These are phyloP conservation scores for Fennellomyces sp. DNA, from an alignment of 371 early-diverging fungal genomes.

Conservation along the genomic window DNA sequence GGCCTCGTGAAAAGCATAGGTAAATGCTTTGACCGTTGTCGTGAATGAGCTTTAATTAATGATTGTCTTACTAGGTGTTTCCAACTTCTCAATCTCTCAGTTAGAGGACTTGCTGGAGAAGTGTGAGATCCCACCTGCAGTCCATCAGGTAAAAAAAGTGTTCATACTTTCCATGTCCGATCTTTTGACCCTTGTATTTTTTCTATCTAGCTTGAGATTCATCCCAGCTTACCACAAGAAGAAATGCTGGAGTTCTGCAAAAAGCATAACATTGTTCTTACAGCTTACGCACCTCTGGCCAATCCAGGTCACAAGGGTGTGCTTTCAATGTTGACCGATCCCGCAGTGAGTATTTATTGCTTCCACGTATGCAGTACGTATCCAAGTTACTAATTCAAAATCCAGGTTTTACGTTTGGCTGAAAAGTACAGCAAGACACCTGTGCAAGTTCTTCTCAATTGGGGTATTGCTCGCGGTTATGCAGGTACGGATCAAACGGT, in stretches of 20 bases:
- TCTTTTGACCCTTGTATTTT: background rate
- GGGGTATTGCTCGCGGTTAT: constrained; percentile 74
- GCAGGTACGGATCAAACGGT: constrained; percentile 24
- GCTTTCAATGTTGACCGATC: constrained; percentile 17
- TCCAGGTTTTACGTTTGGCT: constrained; percentile 54
- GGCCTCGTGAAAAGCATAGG: constrained; percentile 67
- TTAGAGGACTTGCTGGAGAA: constrained; percentile 67
- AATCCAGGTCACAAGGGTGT: constrained; percentile 28
- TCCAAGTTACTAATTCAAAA: background rate
- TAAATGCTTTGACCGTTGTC: background rate
- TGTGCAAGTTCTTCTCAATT: constrained; percentile 77
- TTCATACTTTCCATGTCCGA: background rate
- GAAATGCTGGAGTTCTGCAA: constrained; percentile 44
- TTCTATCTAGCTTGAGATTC: constrained; percentile 64
- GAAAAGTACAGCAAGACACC: constrained; percentile 69
- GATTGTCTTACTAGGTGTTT: constrained; percentile 34
- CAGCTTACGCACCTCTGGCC: constrained; percentile 53
- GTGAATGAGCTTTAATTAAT: background rate
- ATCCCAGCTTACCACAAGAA: constrained; percentile 53
- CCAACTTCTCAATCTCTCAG: constrained; percentile 68
- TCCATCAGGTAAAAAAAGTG: constrained; percentile 73
- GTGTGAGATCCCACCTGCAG: constrained; percentile 79
- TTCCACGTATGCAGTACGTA: background rate
- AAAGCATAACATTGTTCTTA: constrained; percentile 38
- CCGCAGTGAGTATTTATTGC: constrained; percentile 10